Base-by-base conservation (phyloP, 2,329 filamentous ascomycete genomes). In the Onygenales sp. region DNA sequence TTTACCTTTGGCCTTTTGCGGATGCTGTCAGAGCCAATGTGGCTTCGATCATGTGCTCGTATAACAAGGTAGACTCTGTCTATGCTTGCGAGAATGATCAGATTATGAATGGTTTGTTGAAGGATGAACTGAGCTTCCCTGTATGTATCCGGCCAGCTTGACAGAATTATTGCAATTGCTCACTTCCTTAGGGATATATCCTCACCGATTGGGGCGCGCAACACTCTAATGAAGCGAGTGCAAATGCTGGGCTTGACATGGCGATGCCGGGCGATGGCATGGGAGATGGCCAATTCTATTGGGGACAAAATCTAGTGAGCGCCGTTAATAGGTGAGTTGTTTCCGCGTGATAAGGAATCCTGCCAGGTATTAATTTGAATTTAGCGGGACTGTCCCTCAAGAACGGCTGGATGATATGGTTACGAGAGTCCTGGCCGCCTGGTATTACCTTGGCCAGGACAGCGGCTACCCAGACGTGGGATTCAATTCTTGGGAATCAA, bases 1-100 rank as follows among this genome's bases (percentile, higher is more conserved):
- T 88, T 5, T 90, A 89, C 63, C 73, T 84, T 32, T 90, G 86
- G 87, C 86, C 86, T 0, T 90, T 90, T 62, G 84, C 79, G 34
- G 85, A 89, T 62, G 83, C 83, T 1, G 79, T 88, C 51, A 76
- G 75, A 52, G 84, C 84, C 9, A 84, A 85, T 8, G 83, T 86
- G 1, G 62, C 71, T 11, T 69, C 69, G 0, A 61, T 76, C 13
- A 77, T 77, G 74, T 76, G 75, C 62, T 66, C 55, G 1, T 74
- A 74, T 58, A 70, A 74, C 33, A 61, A 65, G 45, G 44, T 80
- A 57, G 77, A 78, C 53, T 64, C 69, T 14, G 71, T 68, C 1
- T 76, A 73, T 57, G 68, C 72, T 4, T 79, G 77, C 56, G 70
- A 78, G 58, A 77, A 74, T 57, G 67, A 67, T n/a, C 61, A 73